phyloP scores from a whole-genome alignment of 768 basidiomycete species.

The Aureoboletus auriporus region DNA sequence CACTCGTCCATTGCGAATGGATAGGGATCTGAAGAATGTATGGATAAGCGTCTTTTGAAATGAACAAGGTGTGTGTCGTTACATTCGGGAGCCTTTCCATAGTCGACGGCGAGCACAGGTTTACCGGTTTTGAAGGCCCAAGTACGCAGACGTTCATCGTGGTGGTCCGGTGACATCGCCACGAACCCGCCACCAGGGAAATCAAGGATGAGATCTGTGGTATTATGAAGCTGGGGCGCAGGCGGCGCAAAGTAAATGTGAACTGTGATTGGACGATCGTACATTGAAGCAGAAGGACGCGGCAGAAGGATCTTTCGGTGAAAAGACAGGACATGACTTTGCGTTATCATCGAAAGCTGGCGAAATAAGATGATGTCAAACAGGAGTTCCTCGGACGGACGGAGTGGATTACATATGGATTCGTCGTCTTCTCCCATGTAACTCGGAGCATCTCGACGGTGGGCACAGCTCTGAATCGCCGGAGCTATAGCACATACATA shows the following conservation, averaged over 20 bases:
- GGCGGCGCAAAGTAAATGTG: conserved; percentile 79
- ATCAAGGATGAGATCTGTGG: conserved; percentile 85
- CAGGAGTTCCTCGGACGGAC: conserved; percentile 22
- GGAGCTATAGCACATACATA: conserved; percentile 50
- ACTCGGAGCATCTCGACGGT: conserved; percentile 94
- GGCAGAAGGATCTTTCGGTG: conserved; percentile 78
- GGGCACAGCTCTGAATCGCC: conserved; percentile 86
- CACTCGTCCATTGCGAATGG: conserved; percentile 95
- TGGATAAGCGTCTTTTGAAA: conserved; percentile 1
- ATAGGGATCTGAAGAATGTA: conserved; percentile 70
- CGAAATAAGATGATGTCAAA: conserved; percentile 5
- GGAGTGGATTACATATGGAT: conserved; percentile 67
- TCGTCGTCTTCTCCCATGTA: conserved; percentile 96
- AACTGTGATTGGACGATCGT: conserved; percentile 77
- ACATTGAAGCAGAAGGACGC: conserved; percentile 70
- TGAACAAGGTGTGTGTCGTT: conserved; percentile 22
- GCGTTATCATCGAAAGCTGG: conserved; percentile 60
- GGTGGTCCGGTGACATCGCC: conserved; percentile 93
- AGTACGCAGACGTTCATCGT: conserved; percentile 85
- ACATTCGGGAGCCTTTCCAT: conserved; percentile 98
- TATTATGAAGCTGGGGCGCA: conserved; percentile 54
- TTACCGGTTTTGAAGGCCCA: conserved; percentile 82
- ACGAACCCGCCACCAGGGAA: conserved; percentile 97
- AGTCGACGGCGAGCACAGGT: conserved; percentile 84
- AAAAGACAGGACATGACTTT: conserved; percentile 58